A percentile compares a stretch with the other conserved stretches of the same genome.
These are phyloP conservation scores for Parachaetomium inaequale DNA, from an alignment of 495 filamentous ascomycete genomes.

Conservation along the genomic window DNA sequence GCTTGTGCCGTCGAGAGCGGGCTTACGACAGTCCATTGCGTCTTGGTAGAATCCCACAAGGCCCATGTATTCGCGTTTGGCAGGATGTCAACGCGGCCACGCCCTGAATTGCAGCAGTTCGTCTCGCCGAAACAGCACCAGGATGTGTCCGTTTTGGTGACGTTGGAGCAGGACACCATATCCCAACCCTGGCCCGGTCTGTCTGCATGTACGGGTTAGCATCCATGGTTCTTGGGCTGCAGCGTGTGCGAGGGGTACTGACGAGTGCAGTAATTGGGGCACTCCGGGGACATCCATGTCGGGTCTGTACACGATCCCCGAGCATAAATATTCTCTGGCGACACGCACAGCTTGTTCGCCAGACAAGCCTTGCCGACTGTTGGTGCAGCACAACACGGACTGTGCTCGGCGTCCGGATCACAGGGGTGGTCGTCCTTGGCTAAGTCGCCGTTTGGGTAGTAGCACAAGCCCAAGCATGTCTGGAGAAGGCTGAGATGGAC, in stretches of 20 bases:
- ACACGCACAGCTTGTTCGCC: not conserved
- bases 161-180: not conserved
- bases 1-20: not conserved
- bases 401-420: slow-evolving; percentile 10
- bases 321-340: not conserved
- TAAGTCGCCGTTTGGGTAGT: not conserved
- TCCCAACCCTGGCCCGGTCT: not conserved
- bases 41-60: not conserved
- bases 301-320: slow-evolving; percentile 9
- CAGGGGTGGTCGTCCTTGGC: not conserved
- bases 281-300: not conserved
- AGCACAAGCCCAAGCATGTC: not conserved
- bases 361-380: not conserved
- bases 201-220: not conserved
- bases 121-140: not conserved
- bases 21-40: not conserved
- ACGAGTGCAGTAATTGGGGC: slow-evolving; percentile 3
- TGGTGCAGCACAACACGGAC: not conserved
- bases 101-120: not conserved
- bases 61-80: not conserved
- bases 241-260: not conserved
- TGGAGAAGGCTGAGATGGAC: not conserved
- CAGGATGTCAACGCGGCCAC: not conserved
- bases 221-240: too few species aligned
- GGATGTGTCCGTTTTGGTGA: not conserved